Evolutionary conservation across 441 rosid species (phyloP), one percentile per base, ranked within the genome.

Genomic region (Adansonia gregorii): DNA sequence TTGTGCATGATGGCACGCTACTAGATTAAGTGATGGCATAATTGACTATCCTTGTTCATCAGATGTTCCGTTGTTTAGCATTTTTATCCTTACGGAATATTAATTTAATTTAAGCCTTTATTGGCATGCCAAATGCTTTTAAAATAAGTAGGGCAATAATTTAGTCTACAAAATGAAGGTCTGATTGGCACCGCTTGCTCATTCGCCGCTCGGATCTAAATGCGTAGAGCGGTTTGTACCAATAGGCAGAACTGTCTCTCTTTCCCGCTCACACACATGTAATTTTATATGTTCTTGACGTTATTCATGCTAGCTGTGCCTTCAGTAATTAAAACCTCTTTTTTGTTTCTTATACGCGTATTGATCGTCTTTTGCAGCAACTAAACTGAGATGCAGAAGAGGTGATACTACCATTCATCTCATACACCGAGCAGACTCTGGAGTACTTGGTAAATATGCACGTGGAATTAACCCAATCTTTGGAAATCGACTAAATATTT

Each of bases 301-400:
- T 59, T 14, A 41, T 65, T 67, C 35, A 10, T 67, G 79, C 68
- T 75, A 19, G n/a, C 68, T 41, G 55, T 54, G 20, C 73, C 79
- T 61, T 75, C 73, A 51, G 59, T 54, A n/a, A n/a, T 51, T 51
- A 22, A 54, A 54, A 58, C 76, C 49, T 72, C 76, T 73, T 60
- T 14, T 27, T 52, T 46, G 31, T 17, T 72, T 24, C 55, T 72
- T 54, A 35, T 20, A 45, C 8, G 4, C 1, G 19, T 65, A 39
- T 49, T 11, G 11, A 48, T 48, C 31, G 4, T 81, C 60, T 80
- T 58, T 56, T 79, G 75, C 84, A 79, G 88, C 91, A 85, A 43
- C 82, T 80, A 51, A 83, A 86, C 76, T 85, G 81, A 85, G 82
- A 63, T 81, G 54, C 54, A 71, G 49, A 35, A 2, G 43, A 8